Evolutionary conservation across 2,329 filamentous ascomycete species (phyloP).

Genomic region (Pseudogymnoascus destructans): DNA sequence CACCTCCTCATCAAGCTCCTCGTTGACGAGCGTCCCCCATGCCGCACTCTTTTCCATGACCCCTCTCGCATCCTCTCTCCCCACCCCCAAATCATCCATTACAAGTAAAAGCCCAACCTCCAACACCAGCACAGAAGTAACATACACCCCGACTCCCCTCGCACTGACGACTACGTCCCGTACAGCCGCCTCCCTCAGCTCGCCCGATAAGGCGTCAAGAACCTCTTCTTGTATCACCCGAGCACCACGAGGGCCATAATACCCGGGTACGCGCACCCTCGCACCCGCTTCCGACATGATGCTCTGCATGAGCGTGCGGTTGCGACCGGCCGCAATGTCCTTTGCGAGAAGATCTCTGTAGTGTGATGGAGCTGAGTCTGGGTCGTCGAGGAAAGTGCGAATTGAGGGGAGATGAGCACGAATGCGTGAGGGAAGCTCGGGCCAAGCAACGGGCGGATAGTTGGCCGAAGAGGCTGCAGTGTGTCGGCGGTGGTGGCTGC

Average conservation of each 20-base stretch:
- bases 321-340: conserved; percentile 42
- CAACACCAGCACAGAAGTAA: conserved; percentile 65
- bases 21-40: conserved; percentile 21
- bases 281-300: conserved; percentile 32
- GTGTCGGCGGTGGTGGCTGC: background rate
- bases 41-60: conserved; percentile 20
- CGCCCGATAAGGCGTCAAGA: conserved; percentile 43
- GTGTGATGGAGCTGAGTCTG: conserved; percentile 33
- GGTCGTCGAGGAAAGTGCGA: conserved; percentile 41
- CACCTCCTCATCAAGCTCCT: conserved; percentile 43
- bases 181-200: conserved; percentile 48
- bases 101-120: conserved; percentile 47
- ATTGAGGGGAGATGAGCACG: conserved; percentile 41
- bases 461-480: conserved; percentile 2
- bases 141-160: conserved; percentile 53
- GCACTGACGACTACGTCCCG: conserved; percentile 53
- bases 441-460: conserved; percentile 65
- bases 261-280: conserved; percentile 42
- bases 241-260: conserved; percentile 68
- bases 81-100: conserved; percentile 43
- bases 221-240: conserved; percentile 59
- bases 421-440: conserved; percentile 44
- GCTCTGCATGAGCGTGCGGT: conserved; percentile 45
- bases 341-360: conserved; percentile 45
- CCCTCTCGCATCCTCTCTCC: conserved; percentile 27